Evolutionary conservation across 2,329 filamentous ascomycete species (phyloP).

Genomic region (Stachybotrys chartarum): DNA sequence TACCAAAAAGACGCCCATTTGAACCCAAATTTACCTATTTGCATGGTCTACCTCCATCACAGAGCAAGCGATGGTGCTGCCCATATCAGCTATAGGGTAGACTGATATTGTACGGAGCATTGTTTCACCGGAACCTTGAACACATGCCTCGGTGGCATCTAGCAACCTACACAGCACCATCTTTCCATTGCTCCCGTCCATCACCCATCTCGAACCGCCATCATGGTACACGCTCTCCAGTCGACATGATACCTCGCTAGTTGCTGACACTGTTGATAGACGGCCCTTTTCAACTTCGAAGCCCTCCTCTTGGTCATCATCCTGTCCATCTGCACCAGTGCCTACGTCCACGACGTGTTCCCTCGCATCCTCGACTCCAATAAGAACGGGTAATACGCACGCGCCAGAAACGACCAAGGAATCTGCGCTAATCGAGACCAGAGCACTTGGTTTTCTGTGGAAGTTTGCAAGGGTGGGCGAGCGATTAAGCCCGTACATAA

Average conservation of each 20-base stretch:
- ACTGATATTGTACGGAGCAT: not conserved
- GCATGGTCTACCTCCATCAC: too few relatives aligned
- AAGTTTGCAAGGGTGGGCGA: slow-evolving; percentile 92
- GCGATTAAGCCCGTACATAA: slow-evolving; percentile 89
- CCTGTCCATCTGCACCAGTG: slow-evolving; percentile 90
- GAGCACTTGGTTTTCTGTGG: slow-evolving; percentile 84
- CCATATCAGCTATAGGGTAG: not conserved
- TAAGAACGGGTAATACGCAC: slow-evolving; percentile 67
- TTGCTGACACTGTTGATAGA: slow-evolving; percentile 41
- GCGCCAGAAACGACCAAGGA: not conserved
- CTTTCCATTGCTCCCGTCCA: not conserved
- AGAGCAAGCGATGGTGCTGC: too few relatives aligned
- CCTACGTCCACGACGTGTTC: slow-evolving; percentile 86
- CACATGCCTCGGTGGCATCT: not conserved
- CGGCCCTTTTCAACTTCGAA: slow-evolving; percentile 98
- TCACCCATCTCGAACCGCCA: not conserved
- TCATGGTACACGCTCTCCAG: not conserved
- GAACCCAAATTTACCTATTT: too few relatives aligned
- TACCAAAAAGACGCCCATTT: too few relatives aligned
- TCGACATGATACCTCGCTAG: not conserved
- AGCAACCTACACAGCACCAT: not conserved
- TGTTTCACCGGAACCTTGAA: not conserved
- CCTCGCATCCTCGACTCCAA: slow-evolving; percentile 87
- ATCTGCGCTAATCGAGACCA: slow-evolving; percentile 21
- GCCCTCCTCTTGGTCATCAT: slow-evolving; percentile 91